Conservation (phyloP, 2,329 filamentous ascomycete species). For the Aspergillus persii region DNA sequence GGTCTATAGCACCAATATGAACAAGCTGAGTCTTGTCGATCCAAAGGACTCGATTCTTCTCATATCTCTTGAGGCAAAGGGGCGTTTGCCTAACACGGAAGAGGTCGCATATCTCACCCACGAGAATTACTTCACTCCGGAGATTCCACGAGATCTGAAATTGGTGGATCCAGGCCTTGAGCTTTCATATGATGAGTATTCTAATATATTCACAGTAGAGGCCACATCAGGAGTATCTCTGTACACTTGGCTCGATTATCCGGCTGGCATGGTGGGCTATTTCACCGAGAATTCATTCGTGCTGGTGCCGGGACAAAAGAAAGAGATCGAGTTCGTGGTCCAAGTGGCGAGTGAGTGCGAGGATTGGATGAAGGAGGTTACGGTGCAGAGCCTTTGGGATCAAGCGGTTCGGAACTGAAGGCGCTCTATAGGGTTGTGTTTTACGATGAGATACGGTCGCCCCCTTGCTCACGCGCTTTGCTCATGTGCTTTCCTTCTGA, state of each 20-base stretch:
- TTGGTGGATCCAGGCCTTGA: constrained; percentile 51
- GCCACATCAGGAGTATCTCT: constrained; percentile 50
- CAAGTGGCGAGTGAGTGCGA: constrained; percentile 46
- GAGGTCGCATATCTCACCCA: constrained; percentile 46
- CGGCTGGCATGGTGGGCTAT: constrained; percentile 47
- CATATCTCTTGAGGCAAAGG: constrained; percentile 46
- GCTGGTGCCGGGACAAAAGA: constrained; percentile 46
- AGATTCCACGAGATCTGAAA: constrained; percentile 45
- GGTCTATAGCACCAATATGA: constrained; percentile 42
- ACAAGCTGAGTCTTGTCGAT: constrained; percentile 34
- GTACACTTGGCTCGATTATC: constrained; percentile 58
- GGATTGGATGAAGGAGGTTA: constrained; percentile 48
- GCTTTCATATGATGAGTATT: constrained; percentile 32
- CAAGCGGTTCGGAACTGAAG: constrained; percentile 16
- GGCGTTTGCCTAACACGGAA: constrained; percentile 47
- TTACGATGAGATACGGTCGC: neutral
- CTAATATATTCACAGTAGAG: constrained; percentile 45
- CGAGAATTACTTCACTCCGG: constrained; percentile 51
- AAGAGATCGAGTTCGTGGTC: constrained; percentile 46
- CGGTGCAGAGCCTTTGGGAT: constrained; percentile 55
- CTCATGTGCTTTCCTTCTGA: neutral
- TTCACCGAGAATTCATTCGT: constrained; percentile 57
- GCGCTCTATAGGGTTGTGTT: neutral
- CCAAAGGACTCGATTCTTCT: constrained; percentile 41
- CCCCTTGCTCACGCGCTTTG: neutral